A percentile compares a stretch with the other conserved stretches of the same genome.
Evolutionary conservation across 2,329 filamentous ascomycete genomes (phyloP).

Genomic region (Stemphylium beticola): DNA sequence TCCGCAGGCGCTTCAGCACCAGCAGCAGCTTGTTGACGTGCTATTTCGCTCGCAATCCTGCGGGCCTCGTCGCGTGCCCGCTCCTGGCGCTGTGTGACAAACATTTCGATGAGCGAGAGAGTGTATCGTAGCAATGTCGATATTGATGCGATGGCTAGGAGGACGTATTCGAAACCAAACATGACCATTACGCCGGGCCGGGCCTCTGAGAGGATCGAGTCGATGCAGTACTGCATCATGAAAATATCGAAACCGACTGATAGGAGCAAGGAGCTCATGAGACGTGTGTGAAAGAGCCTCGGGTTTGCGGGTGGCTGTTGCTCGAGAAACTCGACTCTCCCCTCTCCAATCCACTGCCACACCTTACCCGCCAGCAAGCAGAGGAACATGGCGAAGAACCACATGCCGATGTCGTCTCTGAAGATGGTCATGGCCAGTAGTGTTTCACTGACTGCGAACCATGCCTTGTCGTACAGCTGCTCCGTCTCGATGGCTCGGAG

Average conservation of each 20-base stretch:
- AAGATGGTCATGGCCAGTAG: slow-evolving; percentile 98
- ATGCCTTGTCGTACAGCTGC: slow-evolving; percentile 95
- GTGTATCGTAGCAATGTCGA: slow-evolving; percentile 81
- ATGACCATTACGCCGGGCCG: slow-evolving; percentile 99
- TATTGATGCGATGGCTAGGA: slow-evolving; percentile 78
- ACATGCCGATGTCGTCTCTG: slow-evolving; percentile 89
- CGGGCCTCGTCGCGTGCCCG: slow-evolving; percentile 59
- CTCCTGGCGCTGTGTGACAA: slow-evolving; percentile 77
- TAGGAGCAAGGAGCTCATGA: slow-evolving; percentile 78
- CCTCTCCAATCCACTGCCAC: slow-evolving; percentile 98
- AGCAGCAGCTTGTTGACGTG: slow-evolving; percentile 64
- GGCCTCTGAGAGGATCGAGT: slow-evolving; percentile 83
- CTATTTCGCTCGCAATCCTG: slow-evolving; percentile 62
- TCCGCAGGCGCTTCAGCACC: slow-evolving; percentile 40
- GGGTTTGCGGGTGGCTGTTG: slow-evolving; percentile 93
- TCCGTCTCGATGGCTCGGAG: slow-evolving; percentile 94
- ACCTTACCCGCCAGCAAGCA: slow-evolving; percentile 91
- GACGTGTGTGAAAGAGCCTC: slow-evolving; percentile 81
- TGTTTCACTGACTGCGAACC: slow-evolving; percentile 98
- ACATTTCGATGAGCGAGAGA: slow-evolving; percentile 78
- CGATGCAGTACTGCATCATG: slow-evolving; percentile 81
- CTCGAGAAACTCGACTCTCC: slow-evolving; percentile 90
- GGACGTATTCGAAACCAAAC: slow-evolving; percentile 97
- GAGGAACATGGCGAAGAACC: slow-evolving; percentile 97
- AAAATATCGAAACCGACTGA: slow-evolving; percentile 80